Conservation (phyloP, 2,329 filamentous ascomycete species). For the Clonostachys rosea region DNA sequence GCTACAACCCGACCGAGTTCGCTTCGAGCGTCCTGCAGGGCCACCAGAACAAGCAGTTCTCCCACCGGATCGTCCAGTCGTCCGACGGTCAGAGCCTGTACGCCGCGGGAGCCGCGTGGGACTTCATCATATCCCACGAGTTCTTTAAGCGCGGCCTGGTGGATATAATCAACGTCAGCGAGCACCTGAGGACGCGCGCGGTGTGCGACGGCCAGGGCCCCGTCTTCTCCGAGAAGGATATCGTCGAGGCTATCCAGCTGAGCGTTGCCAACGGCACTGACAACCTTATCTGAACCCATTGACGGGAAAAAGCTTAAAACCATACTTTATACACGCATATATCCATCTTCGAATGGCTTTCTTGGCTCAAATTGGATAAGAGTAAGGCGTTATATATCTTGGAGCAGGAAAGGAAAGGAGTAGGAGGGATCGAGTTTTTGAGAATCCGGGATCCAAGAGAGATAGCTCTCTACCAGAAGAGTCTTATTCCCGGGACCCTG, state of each 20-base stretch:
- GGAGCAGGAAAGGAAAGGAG: too few relatives aligned
- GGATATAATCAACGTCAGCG: conserved; percentile 77
- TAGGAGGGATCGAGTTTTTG: too few relatives aligned
- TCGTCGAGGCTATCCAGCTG: conserved; percentile 72
- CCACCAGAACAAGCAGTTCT: conserved; percentile 56
- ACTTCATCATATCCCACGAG: conserved; percentile 78
- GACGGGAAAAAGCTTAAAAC: too few relatives aligned
- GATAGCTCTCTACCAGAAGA: too few relatives aligned
- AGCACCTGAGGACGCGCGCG: conserved; percentile 68
- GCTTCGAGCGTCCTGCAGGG: conserved; percentile 58
- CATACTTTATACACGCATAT: too few relatives aligned
- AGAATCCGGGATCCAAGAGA: too few relatives aligned
- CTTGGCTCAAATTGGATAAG: too few relatives aligned
- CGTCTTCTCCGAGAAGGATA: conserved; percentile 75
- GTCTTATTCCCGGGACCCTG: too few relatives aligned
- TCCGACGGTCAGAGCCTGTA: conserved; percentile 66
- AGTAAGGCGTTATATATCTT: too few relatives aligned
- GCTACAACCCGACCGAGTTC: conserved; percentile 69
- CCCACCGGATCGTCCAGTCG: conserved; percentile 64
- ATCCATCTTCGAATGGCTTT: too few relatives aligned
- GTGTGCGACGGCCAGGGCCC: conserved; percentile 85
- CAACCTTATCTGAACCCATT: neutral
- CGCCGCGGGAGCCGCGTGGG: conserved; percentile 80
- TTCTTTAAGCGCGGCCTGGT: conserved; percentile 73
- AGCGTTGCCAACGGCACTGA: conserved; percentile 57